Conservation (phyloP, 148 eudicot genomes). For the Fagopyrum tataricum region DNA sequence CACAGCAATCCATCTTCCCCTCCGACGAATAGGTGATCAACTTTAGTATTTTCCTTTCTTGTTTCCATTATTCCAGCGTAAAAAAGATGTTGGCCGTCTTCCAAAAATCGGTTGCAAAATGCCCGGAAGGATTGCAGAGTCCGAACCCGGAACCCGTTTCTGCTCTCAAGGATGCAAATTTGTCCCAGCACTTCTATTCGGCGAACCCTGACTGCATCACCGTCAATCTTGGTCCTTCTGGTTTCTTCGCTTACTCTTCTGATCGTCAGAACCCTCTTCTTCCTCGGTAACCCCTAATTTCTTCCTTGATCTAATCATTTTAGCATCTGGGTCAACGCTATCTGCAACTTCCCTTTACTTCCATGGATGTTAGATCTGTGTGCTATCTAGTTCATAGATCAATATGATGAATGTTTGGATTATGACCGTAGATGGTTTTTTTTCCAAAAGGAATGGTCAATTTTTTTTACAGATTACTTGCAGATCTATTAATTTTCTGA, state of each 20-base stretch:
- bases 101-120: slow-evolving; percentile 33
- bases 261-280: slow-evolving; percentile 35
- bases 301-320: not conserved
- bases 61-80: not conserved
- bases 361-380: not conserved
- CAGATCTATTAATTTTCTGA: slow-evolving; percentile 1
- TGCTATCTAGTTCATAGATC: not conserved
- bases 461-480: not conserved
- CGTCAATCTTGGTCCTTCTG: slow-evolving; percentile 29
- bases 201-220: slow-evolving; percentile 30
- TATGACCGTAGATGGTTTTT: not conserved
- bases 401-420: not conserved
- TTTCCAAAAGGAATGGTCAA: not conserved
- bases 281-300: slow-evolving; percentile 26
- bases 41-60: not conserved
- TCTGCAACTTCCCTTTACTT: not conserved
- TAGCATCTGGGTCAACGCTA: not conserved
- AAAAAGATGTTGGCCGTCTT: slow-evolving; percentile 37
- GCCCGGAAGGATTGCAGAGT: slow-evolving; percentile 38
- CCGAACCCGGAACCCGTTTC: slow-evolving; percentile 15
- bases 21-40: not conserved
- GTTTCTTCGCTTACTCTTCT: slow-evolving; percentile 32
- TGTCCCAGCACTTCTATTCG: slow-evolving; percentile 29
- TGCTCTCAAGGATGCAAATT: slow-evolving; percentile 27
- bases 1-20: not conserved